These are phyloP conservation scores for Karstenula rhodostoma DNA, from an alignment of 2,329 filamentous ascomycete species.

Conservation along the genomic window DNA sequence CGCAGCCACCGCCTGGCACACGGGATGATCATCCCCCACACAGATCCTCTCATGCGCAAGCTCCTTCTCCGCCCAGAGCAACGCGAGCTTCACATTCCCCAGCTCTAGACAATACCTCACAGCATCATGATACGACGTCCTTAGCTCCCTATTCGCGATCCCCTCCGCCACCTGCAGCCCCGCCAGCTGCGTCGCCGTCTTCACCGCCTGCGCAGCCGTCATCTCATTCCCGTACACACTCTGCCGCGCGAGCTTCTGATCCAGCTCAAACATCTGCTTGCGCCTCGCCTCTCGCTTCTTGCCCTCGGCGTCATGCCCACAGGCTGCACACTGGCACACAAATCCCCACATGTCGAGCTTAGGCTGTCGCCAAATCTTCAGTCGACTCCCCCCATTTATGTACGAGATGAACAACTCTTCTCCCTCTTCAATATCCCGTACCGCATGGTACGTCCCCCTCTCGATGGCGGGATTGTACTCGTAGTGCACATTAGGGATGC, in stretches of 20 bases:
- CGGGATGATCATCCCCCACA: neutral
- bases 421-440: slow-evolving; percentile 36
- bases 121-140: slow-evolving; percentile 10
- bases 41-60: neutral
- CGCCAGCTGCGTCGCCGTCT: slow-evolving; percentile 16
- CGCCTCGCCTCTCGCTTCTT: slow-evolving; percentile 16
- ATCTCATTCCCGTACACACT: slow-evolving; percentile 15
- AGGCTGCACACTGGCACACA: slow-evolving; percentile 19
- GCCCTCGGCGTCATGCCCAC: slow-evolving; percentile 10
- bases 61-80: neutral
- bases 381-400: slow-evolving; percentile 8
- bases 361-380: slow-evolving; percentile 5
- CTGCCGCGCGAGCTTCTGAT: neutral
- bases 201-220: slow-evolving; percentile 15
- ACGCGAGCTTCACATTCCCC: neutral
- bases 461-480: slow-evolving; percentile 33
- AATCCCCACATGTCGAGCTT: slow-evolving; percentile 21
- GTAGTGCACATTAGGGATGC: slow-evolving; percentile 37
- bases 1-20: neutral
- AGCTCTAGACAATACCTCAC: neutral
- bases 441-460: slow-evolving; percentile 35
- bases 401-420: slow-evolving; percentile 41
- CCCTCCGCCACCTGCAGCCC: slow-evolving; percentile 17
- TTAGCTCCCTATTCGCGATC: slow-evolving; percentile 14
- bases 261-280: neutral